These are phyloP conservation scores for Mikania micrantha DNA, from an alignment of 129 eudicot genomes.

Conservation along the genomic window DNA sequence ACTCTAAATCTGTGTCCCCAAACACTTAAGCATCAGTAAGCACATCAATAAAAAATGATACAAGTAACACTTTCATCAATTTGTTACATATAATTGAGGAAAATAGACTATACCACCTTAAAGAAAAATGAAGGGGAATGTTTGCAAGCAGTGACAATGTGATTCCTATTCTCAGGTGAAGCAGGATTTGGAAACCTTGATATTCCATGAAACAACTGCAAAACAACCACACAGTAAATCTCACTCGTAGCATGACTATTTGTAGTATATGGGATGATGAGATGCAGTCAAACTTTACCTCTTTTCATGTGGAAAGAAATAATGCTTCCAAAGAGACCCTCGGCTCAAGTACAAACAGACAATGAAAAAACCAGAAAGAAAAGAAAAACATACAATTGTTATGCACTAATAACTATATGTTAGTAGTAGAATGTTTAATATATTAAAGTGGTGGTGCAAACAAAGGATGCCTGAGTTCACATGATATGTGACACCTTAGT, in stretches of 20 bases:
- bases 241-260: no score
- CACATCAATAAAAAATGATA: slow-evolving; percentile 13
- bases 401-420: no score
- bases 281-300: no score
- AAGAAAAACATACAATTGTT: no score
- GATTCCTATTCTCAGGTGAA: slow-evolving; percentile 26
- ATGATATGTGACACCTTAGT: no score
- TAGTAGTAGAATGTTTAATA: neutral
- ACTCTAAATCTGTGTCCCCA: slow-evolving; percentile 83
- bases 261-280: no score
- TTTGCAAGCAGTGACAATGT: slow-evolving; percentile 23
- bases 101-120: slow-evolving; percentile 16
- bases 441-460: neutral
- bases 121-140: slow-evolving; percentile 10
- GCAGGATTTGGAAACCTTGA: slow-evolving; percentile 12
- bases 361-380: no score
- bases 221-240: no score
- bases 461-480: neutral
- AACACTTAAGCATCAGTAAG: slow-evolving; percentile 63
- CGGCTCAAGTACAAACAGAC: no score
- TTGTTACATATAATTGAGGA: neutral
- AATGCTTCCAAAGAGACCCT: no score
- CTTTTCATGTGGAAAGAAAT: no score
- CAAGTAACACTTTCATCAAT: neutral
- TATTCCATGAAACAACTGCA: slow-evolving; percentile 34